Evolutionary conservation across 805 yeast genomes (phyloP).

Genomic region (Starmerella sirachaensis): DNA sequence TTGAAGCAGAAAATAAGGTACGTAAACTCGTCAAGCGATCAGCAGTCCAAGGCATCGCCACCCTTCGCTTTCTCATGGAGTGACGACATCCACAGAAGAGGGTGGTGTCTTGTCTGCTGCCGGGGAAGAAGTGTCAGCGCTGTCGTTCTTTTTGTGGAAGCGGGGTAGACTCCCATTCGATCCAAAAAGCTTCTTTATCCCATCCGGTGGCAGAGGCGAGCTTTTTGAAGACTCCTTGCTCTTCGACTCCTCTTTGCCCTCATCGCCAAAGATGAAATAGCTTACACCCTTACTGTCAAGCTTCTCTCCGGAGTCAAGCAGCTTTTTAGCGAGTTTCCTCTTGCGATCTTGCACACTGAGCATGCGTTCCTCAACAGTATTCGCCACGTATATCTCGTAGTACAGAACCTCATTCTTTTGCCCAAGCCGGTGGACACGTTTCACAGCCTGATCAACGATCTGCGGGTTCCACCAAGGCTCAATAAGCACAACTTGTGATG

Average conservation of each 20-base stretch:
- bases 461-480: slow-evolving; percentile 46
- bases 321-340: slow-evolving; percentile 26
- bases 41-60: no score
- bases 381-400: slow-evolving; percentile 31
- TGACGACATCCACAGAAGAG: no score
- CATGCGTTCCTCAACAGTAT: slow-evolving; percentile 35
- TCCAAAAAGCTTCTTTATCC: no score
- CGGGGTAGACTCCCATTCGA: no score
- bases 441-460: slow-evolving; percentile 41
- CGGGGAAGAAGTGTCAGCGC: no score
- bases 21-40: no score
- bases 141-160: no score
- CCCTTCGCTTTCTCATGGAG: no score
- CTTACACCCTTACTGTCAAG: slow-evolving; percentile 44
- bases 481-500: slow-evolving; percentile 33
- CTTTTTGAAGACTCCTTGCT: no score
- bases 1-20: no score
- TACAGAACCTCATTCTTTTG: slow-evolving; percentile 36
- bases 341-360: slow-evolving; percentile 30
- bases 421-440: slow-evolving; percentile 40
- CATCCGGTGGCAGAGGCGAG: no score
- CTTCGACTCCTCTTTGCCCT: not conserved
- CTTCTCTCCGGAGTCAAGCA: slow-evolving; percentile 22
- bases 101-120: no score
- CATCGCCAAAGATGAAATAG: slow-evolving; percentile 36